phyloP scores from a whole-genome alignment of 2,329 filamentous ascomycete genomes.

The Pseudopithomyces maydicus region DNA sequence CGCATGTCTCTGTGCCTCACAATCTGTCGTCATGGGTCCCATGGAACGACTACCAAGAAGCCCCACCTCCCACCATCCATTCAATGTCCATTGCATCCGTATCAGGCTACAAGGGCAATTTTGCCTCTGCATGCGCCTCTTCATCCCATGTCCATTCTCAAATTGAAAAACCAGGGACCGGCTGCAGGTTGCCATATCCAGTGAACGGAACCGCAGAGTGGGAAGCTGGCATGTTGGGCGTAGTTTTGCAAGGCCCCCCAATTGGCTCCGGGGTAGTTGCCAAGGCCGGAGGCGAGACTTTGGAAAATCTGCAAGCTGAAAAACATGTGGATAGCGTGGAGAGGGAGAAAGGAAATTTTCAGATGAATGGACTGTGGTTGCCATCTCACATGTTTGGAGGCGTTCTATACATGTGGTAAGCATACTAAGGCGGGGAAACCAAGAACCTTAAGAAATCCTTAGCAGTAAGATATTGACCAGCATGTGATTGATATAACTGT shows the following conservation, averaged over 20 bases:
- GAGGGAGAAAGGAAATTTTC: neutral
- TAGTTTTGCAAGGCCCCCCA: neutral
- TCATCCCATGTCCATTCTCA: neutral
- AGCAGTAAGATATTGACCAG: too few species aligned
- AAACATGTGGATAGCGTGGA: neutral
- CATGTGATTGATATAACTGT: too few species aligned
- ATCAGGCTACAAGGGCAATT: neutral
- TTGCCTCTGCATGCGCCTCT: neutral
- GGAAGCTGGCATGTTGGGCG: slow-evolving; percentile 2
- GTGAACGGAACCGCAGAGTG: neutral
- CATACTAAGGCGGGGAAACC: neutral
- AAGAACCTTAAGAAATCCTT: too few species aligned
- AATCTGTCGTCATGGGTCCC: neutral
- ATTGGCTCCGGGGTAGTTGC: neutral
- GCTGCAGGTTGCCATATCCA: neutral
- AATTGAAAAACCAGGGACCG: neutral
- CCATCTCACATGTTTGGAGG: neutral
- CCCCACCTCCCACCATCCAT: neutral
- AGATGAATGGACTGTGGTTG: neutral
- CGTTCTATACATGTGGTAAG: neutral
- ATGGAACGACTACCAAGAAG: neutral
- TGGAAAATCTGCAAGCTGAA: neutral
- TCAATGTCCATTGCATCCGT: neutral
- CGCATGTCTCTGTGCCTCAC: neutral
- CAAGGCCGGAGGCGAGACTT: slow-evolving; percentile 1